These are phyloP conservation scores for Phytophthora pseudosyringae DNA, from an alignment of 352 stramenopile species.

Conservation along the genomic window DNA sequence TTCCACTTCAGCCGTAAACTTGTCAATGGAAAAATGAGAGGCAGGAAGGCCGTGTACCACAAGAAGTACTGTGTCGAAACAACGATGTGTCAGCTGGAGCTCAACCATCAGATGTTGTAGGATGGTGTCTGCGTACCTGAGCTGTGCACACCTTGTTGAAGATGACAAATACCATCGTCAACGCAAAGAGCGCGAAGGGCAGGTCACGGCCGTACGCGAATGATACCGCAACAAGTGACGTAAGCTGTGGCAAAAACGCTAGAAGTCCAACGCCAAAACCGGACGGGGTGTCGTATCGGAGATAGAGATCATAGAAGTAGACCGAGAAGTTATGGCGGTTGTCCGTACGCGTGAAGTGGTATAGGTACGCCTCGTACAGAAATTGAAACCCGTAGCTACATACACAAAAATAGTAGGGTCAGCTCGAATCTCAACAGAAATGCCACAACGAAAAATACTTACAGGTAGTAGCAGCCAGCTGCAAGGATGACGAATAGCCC, in stretches of 20 bases:
- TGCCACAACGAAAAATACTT: slow-evolving; percentile 27
- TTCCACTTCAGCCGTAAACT: slow-evolving; percentile 72
- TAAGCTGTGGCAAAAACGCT: slow-evolving; percentile 87
- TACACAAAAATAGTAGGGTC: slow-evolving; percentile 2
- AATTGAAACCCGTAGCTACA: slow-evolving; percentile 92
- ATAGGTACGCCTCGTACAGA: slow-evolving; percentile 97
- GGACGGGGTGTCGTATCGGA: slow-evolving; percentile 88
- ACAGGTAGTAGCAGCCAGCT: slow-evolving; percentile 86
- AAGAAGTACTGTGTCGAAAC: slow-evolving; percentile 96
- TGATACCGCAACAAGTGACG: slow-evolving; percentile 78
- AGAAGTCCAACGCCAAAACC: slow-evolving; percentile 80
- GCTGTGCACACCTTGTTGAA: slow-evolving; percentile 96
- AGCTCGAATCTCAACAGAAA: background rate
- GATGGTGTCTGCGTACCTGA: slow-evolving; percentile 52
- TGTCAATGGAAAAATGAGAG: slow-evolving; percentile 84
- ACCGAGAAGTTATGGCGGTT: slow-evolving; percentile 99
- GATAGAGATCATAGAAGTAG: slow-evolving; percentile 99
- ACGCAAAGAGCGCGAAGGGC: slow-evolving; percentile 94
- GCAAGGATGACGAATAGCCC: slow-evolving; percentile 88
- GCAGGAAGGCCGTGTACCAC: slow-evolving; percentile 96
- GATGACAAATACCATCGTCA: slow-evolving; percentile 99
- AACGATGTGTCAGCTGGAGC: slow-evolving; percentile 11
- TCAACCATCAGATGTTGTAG: background rate
- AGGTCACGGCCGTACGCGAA: slow-evolving; percentile 85
- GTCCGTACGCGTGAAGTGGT: slow-evolving; percentile 98